A percentile compares a stretch with the other conserved stretches of the same genome.
phyloP scores from a whole-genome alignment of 2,329 filamentous ascomycete genomes.

The Colletotrichum acutatum region DNA sequence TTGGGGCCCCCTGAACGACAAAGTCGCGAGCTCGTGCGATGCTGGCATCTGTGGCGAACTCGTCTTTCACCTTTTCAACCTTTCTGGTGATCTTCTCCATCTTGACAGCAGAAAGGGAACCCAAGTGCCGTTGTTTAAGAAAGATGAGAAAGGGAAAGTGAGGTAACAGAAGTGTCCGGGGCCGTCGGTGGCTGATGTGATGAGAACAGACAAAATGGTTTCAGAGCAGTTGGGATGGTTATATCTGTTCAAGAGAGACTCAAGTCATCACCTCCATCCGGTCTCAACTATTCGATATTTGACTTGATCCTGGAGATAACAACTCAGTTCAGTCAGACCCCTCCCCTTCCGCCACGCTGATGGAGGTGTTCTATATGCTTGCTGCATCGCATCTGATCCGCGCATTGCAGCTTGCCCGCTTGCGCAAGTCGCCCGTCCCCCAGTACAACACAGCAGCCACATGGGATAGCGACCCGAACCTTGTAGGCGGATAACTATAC shows the following conservation, averaged over 20 bases:
- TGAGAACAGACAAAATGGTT: conserved; percentile 22
- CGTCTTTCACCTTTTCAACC: conserved; percentile 21
- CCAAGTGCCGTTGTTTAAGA: neutral
- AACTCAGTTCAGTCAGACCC: neutral
- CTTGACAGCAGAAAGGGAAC: neutral
- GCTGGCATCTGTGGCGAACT: conserved; percentile 45
- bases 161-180: neutral
- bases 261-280: conserved; percentile 8
- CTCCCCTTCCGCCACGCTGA: neutral
- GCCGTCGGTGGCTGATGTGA: neutral
- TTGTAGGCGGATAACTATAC: neutral
- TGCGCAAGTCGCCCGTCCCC: conserved; percentile 19
- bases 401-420: conserved; percentile 14
- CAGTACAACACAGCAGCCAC: conserved; percentile 3
- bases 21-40: conserved; percentile 46
- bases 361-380: conserved; percentile 29
- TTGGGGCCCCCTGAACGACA: conserved; percentile 42
- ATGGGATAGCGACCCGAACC: neutral
- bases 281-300: neutral
- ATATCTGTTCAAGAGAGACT: neutral
- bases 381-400: conserved; percentile 25
- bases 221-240: conserved; percentile 28
- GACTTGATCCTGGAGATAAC: conserved; percentile 8
- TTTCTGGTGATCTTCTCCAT: conserved; percentile 20
- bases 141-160: neutral